Evolutionary conservation across 495 filamentous ascomycete species (phyloP), one percentile per base, ranked within the genome.

Genomic region (Immersiella caudata): DNA sequence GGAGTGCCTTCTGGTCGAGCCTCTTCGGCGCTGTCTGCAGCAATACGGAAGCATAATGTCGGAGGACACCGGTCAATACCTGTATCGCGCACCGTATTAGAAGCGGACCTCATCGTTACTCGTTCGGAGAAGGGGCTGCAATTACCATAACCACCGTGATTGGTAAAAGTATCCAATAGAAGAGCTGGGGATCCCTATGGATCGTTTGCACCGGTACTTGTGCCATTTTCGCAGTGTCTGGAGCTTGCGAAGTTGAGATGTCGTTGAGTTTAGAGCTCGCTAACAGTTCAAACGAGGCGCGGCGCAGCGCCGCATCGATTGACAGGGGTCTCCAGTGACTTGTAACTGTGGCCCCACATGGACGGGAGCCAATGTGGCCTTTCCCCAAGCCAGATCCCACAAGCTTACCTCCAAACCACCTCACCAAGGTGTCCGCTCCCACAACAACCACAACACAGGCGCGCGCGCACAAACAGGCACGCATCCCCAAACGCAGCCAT

Each of bases 131-230:
- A 18, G 29, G 24, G 1, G 56, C 21, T 8, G 40, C 46, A 79
- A 57, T n/a, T 86, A 96, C 93, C 96, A 99, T 98, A 74, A 99
- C 95, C 70, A 95, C 84, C 20, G 94, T 94, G 77, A 99, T 99
- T 25, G 95, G 95, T 70, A 98, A 90, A 40, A 99, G 82, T 79
- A 99, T 98, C 95, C 95, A 98, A 82, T 96, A 97, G 80, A 98
- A 97, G 68, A 99, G 86, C 78, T 97, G 94, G 71, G 95, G 96
- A 93, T 99, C 95, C 86, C 95, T 82, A 83, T 95, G 91, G 89
- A 99, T 97, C 81, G 93, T 93, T 83, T 99, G 95, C 69, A 90
- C 87, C 67, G 90, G 85, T 70, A 91, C 85, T 83, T 93, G 91
- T 68, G 92, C 91, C 96, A 99, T 99, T 14, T 51, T 85, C 73